phyloP scores from a whole-genome alignment of 1,284 basidiomycete genomes.

The Amylostereum chailletii region DNA sequence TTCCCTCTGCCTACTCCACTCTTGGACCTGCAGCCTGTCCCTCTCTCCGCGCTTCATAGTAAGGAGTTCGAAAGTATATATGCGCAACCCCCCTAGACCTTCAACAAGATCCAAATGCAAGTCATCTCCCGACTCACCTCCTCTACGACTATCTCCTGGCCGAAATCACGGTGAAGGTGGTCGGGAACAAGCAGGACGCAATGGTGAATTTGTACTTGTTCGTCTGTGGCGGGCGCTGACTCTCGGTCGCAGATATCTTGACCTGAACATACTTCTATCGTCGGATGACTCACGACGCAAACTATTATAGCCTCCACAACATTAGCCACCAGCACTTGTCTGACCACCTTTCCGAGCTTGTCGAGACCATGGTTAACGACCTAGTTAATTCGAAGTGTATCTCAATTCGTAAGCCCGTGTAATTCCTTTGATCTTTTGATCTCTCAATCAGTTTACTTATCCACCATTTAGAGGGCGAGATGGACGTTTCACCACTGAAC shows the following conservation, averaged over 20 bases:
- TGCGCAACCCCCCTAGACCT: constrained; percentile 65
- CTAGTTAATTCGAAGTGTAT: constrained; percentile 95
- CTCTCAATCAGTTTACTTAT: constrained; percentile 12
- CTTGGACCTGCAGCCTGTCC: constrained; percentile 88
- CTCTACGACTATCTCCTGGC: constrained; percentile 97
- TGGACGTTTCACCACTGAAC: constrained; percentile 89
- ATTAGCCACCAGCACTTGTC: constrained; percentile 90
- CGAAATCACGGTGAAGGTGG: constrained; percentile 96
- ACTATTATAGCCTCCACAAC: constrained; percentile 92
- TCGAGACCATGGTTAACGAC: constrained; percentile 89
- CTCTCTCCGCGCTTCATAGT: constrained; percentile 87
- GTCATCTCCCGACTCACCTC: constrained; percentile 79
- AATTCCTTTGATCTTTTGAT: not conserved
- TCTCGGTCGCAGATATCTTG: constrained; percentile 64
- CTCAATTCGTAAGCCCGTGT: constrained; percentile 59
- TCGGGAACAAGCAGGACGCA: constrained; percentile 97
- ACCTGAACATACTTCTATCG: constrained; percentile 98
- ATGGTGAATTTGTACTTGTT: constrained; percentile 47
- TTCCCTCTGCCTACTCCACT: constrained; percentile 92
- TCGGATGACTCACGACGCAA: constrained; percentile 91
- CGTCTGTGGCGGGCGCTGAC: not conserved
- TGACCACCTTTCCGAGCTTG: constrained; percentile 92
- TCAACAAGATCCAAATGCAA: constrained; percentile 99
- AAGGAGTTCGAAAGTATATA: constrained; percentile 86
- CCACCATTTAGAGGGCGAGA: constrained; percentile 68